Evolutionary conservation across 495 filamentous ascomycete species (phyloP).

Genomic region (Penicillium mononematosum): DNA sequence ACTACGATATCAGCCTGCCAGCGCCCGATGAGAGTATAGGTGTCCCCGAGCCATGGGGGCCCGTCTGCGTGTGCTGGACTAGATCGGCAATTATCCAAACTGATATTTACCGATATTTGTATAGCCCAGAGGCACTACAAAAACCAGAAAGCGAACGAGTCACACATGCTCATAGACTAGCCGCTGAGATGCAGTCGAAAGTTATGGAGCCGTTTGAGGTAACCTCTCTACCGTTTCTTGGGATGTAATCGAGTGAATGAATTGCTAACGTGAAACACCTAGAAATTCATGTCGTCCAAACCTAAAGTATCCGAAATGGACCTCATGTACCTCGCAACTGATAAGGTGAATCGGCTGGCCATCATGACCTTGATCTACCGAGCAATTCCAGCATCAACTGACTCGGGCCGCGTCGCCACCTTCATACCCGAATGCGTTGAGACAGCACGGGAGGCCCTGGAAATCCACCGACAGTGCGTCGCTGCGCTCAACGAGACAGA

Average conservation of each 20-base stretch:
- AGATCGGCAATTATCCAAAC: slow-evolving; percentile 56
- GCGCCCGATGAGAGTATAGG: slow-evolving; percentile 31
- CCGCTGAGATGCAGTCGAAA: slow-evolving; percentile 30
- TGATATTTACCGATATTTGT: slow-evolving; percentile 57
- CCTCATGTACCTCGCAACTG: slow-evolving; percentile 50
- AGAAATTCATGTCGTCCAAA: slow-evolving; percentile 17
- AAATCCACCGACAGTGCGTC: slow-evolving; percentile 53
- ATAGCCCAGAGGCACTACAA: slow-evolving; percentile 57
- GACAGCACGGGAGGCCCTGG: slow-evolving; percentile 54
- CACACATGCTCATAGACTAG: slow-evolving; percentile 33
- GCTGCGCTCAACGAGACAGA: slow-evolving; percentile 44
- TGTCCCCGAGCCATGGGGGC: slow-evolving; percentile 25
- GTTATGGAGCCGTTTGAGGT: slow-evolving; percentile 40
- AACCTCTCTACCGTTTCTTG: neutral
- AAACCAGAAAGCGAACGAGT: slow-evolving; percentile 47
- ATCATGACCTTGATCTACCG: slow-evolving; percentile 61
- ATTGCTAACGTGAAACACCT: slow-evolving; percentile 15
- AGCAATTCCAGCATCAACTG: slow-evolving; percentile 50
- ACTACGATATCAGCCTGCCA: slow-evolving; percentile 62
- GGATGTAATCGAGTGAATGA: neutral
- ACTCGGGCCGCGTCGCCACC: slow-evolving; percentile 38
- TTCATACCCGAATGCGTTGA: slow-evolving; percentile 62
- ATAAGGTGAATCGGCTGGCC: slow-evolving; percentile 55
- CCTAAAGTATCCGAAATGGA: slow-evolving; percentile 31
- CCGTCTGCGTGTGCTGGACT: slow-evolving; percentile 46